Conservation (phyloP, 2,329 filamentous ascomycete species). For the Didymella segeticola region DNA sequence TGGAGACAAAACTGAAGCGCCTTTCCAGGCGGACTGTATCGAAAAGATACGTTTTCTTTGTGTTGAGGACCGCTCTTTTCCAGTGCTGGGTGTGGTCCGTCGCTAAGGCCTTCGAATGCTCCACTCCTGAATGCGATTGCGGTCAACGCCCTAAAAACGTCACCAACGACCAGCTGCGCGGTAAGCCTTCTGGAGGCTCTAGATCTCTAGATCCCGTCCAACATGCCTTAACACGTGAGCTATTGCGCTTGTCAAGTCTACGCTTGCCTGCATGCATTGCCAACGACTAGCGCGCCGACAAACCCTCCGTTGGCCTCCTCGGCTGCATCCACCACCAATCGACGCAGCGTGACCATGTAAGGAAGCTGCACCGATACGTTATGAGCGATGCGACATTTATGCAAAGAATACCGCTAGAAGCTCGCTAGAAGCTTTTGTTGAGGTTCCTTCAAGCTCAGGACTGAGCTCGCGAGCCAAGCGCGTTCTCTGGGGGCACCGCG, state of each 20-base stretch:
- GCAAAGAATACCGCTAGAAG: conserved; percentile 16
- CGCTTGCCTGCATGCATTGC: conserved; percentile 5
- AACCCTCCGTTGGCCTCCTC: conserved; percentile 13
- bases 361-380: conserved; percentile 6
- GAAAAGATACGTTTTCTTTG: conserved; percentile 2
- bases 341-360: background rate
- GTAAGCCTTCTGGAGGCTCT: conserved; percentile 15
- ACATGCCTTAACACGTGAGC: conserved; percentile 16
- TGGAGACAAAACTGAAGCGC: conserved; percentile 5
- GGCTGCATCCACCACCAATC: conserved; percentile 7
- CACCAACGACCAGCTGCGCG: conserved; percentile 8
- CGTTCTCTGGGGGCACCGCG: background rate
- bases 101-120: conserved; percentile 6
- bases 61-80: conserved; percentile 17
- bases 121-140: conserved; percentile 1
- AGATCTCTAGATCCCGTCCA: conserved; percentile 20
- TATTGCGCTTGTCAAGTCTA: conserved; percentile 9
- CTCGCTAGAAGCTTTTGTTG: conserved; percentile 11
- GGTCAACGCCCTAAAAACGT: conserved; percentile 10
- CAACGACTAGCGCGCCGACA: conserved; percentile 17
- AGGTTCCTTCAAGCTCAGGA: conserved; percentile 7
- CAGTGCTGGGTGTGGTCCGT: conserved; percentile 8
- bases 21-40: conserved; percentile 13
- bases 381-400: conserved; percentile 3
- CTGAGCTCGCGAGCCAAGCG: conserved; percentile 2